Evolutionary conservation across 495 filamentous ascomycete species (phyloP), one percentile per base, ranked within the genome.

Genomic region (Daldinia grandis): DNA sequence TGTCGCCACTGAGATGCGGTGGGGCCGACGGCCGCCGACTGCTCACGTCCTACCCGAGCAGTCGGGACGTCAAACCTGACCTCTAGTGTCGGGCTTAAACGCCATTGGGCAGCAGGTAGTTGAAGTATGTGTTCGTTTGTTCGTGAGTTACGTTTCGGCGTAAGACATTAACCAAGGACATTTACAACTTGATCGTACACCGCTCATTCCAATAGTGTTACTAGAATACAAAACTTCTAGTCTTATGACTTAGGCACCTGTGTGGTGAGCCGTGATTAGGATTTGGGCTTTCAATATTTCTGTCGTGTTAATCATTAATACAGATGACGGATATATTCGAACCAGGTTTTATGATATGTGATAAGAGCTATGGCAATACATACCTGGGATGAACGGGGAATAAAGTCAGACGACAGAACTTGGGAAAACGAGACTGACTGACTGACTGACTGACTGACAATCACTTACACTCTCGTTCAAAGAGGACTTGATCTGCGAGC

Each of bases 51-150:
- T 66, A 49, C 65, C 70, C 70, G 61, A 73, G 51, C 40, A 24
- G 17, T 58, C 70, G 70, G 70, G 65, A 68, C 64, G 51, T 37
- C 42, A 33, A 66, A 68, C 51, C n/a, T 57, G 50, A n/a, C 28
- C 40, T 28, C 30, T 47, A 49, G 25, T 54, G 12, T 66, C 68
- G 58, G 62, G 10, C 59, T 37, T 28, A 49, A 24, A 30, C 21
- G 15, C 51, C 15, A 59, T 42, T 15, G 24, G 47, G 30, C 8
- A 35, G 19, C 37, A 56, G n/a, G n/a, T n/a, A n/a, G n/a, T n/a
- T n/a, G n/a, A n/a, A n/a, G n/a, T n/a, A n/a, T n/a, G n/a, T n/a
- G n/a, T n/a, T n/a, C n/a, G n/a, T n/a, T 72, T 67, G 64, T 64
- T 67, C 28, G 53, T 37, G 53, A 56, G 25, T n/a, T 63, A 28